Evolutionary conservation across 1,284 basidiomycete species (phyloP).

Genomic region (Ceratobasidium sp.): DNA sequence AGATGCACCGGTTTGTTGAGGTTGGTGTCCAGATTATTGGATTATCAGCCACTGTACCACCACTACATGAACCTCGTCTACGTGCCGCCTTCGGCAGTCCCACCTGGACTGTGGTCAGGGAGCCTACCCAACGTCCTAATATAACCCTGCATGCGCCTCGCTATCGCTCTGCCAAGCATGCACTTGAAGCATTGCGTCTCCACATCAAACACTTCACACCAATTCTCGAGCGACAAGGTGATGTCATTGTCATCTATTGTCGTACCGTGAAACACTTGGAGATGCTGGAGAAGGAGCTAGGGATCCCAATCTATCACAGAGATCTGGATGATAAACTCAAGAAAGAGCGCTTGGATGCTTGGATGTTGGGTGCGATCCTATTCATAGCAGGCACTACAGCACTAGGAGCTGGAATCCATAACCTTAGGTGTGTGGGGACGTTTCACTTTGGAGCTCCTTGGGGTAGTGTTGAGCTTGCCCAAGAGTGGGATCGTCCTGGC

Average conservation of each 20-base stretch:
- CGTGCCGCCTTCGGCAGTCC: background rate
- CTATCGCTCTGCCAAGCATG: background rate
- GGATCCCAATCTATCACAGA: background rate
- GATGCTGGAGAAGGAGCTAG: background rate
- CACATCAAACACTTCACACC: background rate
- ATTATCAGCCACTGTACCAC: conserved; percentile 5
- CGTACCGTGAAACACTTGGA: background rate
- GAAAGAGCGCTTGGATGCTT: background rate
- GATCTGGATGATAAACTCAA: background rate
- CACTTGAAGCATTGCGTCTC: background rate
- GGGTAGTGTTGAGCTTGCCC: background rate
- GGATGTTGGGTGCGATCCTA: background rate
- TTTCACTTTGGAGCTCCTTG: background rate
- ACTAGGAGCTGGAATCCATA: conserved; percentile 4
- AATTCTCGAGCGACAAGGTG: background rate
- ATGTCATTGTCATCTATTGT: background rate
- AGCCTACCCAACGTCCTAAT: conserved; percentile 19
- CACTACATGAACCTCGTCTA: background rate
- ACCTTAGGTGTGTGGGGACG: background rate
- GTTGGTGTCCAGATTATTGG: background rate
- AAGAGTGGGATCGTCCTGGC: background rate
- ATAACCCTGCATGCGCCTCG: background rate
- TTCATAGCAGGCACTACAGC: background rate
- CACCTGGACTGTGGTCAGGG: background rate
- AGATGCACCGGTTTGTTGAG: background rate